Evolutionary conservation across 2,329 filamentous ascomycete genomes (phyloP).

Genomic region (Rosellinia necatrix): DNA sequence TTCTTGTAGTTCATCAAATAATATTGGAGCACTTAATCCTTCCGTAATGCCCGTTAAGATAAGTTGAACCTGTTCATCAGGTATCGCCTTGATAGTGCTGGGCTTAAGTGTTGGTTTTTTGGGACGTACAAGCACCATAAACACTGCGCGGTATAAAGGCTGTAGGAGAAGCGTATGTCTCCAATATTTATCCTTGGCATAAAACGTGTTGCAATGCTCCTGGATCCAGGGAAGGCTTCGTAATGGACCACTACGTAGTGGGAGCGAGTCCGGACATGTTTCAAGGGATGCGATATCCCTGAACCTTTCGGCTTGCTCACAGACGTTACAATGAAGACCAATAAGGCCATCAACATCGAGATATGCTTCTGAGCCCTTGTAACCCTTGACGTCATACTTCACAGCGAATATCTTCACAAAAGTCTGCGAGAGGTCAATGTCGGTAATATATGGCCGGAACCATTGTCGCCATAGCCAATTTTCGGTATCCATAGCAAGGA

Average conservation of each 20-base stretch:
- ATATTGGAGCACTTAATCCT: conserved; percentile 17
- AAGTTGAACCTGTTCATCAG: conserved; percentile 9
- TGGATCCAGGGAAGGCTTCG: conserved; percentile 1
- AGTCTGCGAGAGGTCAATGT: neutral
- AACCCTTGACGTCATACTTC: neutral
- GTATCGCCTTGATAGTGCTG: neutral
- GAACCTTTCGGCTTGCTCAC: conserved; percentile 8
- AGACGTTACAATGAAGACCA: conserved; percentile 11
- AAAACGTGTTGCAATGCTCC: neutral
- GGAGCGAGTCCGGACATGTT: conserved; percentile 1
- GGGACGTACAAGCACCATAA: neutral
- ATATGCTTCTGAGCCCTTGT: neutral
- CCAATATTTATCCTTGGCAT: neutral
- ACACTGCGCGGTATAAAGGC: conserved; percentile 1
- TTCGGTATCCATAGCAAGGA: neutral
- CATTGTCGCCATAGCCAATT: conserved; percentile 13
- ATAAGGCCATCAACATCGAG: conserved; percentile 3
- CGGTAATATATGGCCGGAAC: conserved; percentile 5
- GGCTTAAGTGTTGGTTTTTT: neutral
- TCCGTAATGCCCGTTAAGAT: conserved; percentile 15
- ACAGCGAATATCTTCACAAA: conserved; percentile 1
- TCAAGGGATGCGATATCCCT: conserved; percentile 4
- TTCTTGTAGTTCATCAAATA: conserved; percentile 18
- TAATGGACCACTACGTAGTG: conserved; percentile 2
- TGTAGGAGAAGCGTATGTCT: neutral